Conservation (phyloP, 2,329 filamentous ascomycete genomes). For the Allantophomopsis cytisporea region DNA sequence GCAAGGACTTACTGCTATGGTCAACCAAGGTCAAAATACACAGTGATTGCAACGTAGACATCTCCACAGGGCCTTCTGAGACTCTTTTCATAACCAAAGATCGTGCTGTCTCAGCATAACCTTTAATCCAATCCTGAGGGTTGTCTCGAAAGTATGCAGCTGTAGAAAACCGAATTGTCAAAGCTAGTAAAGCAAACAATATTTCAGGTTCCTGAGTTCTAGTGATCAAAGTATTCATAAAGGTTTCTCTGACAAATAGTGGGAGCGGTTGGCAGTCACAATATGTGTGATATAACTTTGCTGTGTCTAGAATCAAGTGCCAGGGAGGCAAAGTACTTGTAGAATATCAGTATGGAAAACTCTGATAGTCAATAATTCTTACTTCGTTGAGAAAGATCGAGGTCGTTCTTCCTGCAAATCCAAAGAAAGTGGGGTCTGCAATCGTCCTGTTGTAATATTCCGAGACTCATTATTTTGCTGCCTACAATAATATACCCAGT, state of each 20-base stretch:
- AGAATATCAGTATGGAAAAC: conserved; percentile 6
- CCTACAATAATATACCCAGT: no score
- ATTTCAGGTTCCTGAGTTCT: conserved; percentile 20
- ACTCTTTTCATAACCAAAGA: conserved; percentile 20
- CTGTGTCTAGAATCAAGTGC: conserved; percentile 23
- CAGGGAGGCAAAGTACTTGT: conserved; percentile 20
- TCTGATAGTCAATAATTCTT: conserved; percentile 1
- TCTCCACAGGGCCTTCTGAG: conserved; percentile 19
- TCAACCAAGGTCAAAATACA: conserved; percentile 23
- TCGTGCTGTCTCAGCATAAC: conserved; percentile 21
- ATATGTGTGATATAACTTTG: conserved; percentile 29
- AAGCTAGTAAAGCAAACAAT: conserved; percentile 21
- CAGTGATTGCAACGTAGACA: conserved; percentile 24
- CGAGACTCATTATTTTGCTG: no score
- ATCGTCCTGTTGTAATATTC: no score
- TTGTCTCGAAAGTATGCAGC: conserved; percentile 11
- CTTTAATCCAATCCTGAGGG: conserved; percentile 15
- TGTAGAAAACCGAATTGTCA: conserved; percentile 27
- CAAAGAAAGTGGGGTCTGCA: not conserved
- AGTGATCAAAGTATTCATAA: conserved; percentile 23
- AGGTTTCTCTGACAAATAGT: conserved; percentile 26
- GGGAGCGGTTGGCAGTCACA: conserved; percentile 35
- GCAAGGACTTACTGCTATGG: conserved; percentile 18
- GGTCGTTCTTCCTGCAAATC: not conserved
- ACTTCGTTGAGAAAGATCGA: not conserved